These are phyloP conservation scores for Wakefieldia striispora DNA, from an alignment of 768 basidiomycete genomes.

Conservation along the genomic window DNA sequence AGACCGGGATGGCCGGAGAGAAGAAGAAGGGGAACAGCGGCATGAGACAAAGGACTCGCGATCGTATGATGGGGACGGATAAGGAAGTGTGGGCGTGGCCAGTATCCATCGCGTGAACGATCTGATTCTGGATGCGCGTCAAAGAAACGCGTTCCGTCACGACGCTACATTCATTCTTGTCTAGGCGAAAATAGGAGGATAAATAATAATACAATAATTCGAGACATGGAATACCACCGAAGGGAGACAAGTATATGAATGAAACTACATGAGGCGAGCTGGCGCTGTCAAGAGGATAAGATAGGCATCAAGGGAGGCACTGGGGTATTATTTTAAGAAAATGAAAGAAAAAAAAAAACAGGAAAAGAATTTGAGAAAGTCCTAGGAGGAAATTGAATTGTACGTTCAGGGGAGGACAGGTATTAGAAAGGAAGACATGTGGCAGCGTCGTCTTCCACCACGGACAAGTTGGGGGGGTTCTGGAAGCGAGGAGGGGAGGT, in stretches of 20 bases:
- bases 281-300: no score
- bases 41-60: constrained; percentile 25
- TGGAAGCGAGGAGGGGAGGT: constrained; percentile 15
- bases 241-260: not conserved
- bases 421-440: constrained; percentile 18
- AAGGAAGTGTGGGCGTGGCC: constrained; percentile 16
- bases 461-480: constrained; percentile 19
- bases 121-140: constrained; percentile 4
- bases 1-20: constrained; percentile 22
- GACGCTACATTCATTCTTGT: no score
- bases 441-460: constrained; percentile 16
- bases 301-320: no score
- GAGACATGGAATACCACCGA: not conserved
- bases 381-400: constrained; percentile 14
- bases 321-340: not conserved
- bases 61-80: constrained; percentile 17
- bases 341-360: not conserved
- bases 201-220: no score
- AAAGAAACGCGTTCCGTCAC: no score
- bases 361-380: not conserved
- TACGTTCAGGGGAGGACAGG: constrained; percentile 13
- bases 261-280: no score
- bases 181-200: no score
- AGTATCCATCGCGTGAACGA: not conserved
- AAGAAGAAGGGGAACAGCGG: constrained; percentile 16